A percentile compares a stretch with the other conserved stretches of the same genome.
These are phyloP conservation scores for Albizia julibrissin DNA, from an alignment of 306 rosid genomes.

Conservation along the genomic window DNA sequence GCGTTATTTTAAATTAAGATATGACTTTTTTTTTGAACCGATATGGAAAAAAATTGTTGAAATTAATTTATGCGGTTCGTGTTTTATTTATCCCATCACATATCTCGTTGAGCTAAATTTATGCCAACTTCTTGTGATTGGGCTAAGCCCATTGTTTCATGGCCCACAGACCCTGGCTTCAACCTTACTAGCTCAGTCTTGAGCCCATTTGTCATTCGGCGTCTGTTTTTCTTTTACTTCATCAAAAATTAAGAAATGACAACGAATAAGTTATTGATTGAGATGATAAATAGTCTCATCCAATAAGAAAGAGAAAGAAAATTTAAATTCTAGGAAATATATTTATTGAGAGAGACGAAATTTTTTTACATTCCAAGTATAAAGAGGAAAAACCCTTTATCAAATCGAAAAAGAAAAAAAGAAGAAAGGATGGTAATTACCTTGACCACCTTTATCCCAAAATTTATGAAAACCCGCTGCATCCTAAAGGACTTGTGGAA, in stretches of 20 bases:
- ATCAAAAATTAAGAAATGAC: too few species aligned
- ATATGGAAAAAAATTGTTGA: background rate
- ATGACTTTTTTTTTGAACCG: too few species aligned
- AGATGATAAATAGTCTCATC: too few species aligned
- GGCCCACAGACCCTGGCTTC: background rate
- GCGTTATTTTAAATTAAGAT: too few species aligned
- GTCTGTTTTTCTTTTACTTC: too few species aligned
- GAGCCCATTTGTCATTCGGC: background rate
- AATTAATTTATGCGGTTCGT: background rate
- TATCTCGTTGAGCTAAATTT: background rate
- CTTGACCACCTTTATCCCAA: background rate
- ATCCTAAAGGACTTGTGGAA: background rate
- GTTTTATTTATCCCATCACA: background rate
- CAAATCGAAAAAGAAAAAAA: too few species aligned
- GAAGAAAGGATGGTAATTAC: too few species aligned
- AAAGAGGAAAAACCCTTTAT: too few species aligned
- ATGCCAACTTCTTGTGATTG: background rate
- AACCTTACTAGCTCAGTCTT: background rate
- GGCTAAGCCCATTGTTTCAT: background rate
- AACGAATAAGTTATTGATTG: too few species aligned
- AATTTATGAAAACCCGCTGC: background rate
- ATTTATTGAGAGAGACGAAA: too few species aligned
- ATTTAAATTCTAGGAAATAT: too few species aligned
- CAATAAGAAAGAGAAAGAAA: too few species aligned
- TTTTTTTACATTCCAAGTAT: fast-evolving